Percentiles rank a stretch among this genome's conserved stretches.
phyloP scores from a whole-genome alignment of 177 flowering plant genomes.

The Vitis hybrid region DNA sequence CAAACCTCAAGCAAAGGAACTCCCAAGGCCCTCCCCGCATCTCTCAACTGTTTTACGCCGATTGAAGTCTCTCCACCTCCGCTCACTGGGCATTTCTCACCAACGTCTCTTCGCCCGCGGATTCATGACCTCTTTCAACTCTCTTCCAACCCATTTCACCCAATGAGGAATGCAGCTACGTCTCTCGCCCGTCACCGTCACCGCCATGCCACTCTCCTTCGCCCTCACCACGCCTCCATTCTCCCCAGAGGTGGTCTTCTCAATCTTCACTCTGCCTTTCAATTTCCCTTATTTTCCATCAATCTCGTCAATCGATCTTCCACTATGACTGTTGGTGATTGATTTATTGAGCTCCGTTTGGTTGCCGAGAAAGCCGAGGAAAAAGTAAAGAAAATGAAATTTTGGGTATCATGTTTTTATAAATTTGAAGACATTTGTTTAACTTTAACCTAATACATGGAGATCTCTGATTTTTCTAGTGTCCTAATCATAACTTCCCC shows the following conservation, averaged over 20 bases:
- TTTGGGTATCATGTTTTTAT: too few species aligned
- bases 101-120: neutral
- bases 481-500: too few species aligned
- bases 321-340: neutral
- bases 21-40: too few species aligned
- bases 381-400: too few species aligned
- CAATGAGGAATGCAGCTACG: constrained; percentile 36
- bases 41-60: neutral
- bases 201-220: constrained; percentile 7
- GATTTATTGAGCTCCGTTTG: too few species aligned
- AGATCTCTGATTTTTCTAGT: too few species aligned
- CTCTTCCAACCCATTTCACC: neutral
- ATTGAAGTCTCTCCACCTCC: neutral
- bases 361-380: too few species aligned
- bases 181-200: constrained; percentile 25
- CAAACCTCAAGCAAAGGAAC: too few species aligned
- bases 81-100: constrained; percentile 12
- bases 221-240: constrained; percentile 4
- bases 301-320: neutral
- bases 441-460: too few species aligned
- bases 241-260: constrained; percentile 7
- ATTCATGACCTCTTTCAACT: neutral
- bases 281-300: neutral
- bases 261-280: neutral
- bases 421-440: too few species aligned